These are phyloP conservation scores for Zymoseptoria pseudotritici DNA, from an alignment of 2,329 filamentous ascomycete species.

Conservation along the genomic window DNA sequence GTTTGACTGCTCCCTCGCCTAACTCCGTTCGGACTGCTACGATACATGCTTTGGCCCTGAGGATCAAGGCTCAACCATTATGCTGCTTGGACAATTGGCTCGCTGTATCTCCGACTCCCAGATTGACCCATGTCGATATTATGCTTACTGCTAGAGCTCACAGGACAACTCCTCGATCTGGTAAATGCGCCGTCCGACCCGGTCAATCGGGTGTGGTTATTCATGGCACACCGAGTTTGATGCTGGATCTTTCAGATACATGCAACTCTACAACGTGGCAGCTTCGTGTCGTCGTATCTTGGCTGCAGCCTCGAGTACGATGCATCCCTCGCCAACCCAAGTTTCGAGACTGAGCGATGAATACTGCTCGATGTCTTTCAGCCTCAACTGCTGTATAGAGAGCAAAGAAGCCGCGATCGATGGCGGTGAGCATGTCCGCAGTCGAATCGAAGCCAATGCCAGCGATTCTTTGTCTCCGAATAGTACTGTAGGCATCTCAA, in stretches of 20 bases:
- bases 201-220: conserved; percentile 1
- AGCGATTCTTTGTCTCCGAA: too few species aligned
- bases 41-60: background rate
- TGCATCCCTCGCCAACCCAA: background rate
- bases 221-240: background rate
- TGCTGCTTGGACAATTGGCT: background rate
- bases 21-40: background rate
- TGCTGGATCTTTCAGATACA: background rate
- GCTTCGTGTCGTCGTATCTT: conserved; percentile 2
- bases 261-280: background rate
- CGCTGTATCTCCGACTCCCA: background rate
- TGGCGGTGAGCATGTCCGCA: background rate
- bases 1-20: background rate
- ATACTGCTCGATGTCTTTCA: background rate
- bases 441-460: background rate
- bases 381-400: background rate
- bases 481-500: background rate
- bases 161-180: background rate
- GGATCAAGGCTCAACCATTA: background rate
- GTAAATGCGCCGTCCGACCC: conserved; percentile 1
- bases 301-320: background rate
- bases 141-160: conserved; percentile 13
- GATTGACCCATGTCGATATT: conserved; percentile 1
- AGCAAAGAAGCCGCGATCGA: background rate
- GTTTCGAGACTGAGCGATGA: background rate